phyloP scores from a whole-genome alignment of 805 yeast genomes.

The Metschnikowia picachoensis region DNA sequence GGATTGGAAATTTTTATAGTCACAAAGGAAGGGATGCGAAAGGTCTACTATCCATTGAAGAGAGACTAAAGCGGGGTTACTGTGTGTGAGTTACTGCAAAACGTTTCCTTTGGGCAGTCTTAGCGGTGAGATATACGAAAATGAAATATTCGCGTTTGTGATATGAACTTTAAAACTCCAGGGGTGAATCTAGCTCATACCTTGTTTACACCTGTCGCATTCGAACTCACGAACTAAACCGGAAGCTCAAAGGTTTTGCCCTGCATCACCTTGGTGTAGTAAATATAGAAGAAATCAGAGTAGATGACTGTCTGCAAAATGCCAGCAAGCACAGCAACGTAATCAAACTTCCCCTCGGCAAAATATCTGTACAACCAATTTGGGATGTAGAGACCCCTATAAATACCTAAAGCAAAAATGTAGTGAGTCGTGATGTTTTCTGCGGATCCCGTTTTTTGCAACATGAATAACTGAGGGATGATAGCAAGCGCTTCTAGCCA shows the following conservation, averaged over 20 bases:
- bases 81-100: too few species aligned
- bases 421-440: slow-evolving; percentile 86
- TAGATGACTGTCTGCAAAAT: slow-evolving; percentile 80
- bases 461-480: slow-evolving; percentile 85
- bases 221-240: slow-evolving; percentile 21
- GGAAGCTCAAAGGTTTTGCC: slow-evolving; percentile 78
- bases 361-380: slow-evolving; percentile 91
- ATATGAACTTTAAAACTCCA: too few species aligned
- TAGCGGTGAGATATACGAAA: too few species aligned
- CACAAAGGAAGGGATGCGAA: slow-evolving; percentile 88
- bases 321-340: slow-evolving; percentile 73
- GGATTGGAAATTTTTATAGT: slow-evolving; percentile 87
- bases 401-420: slow-evolving; percentile 87
- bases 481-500: slow-evolving; percentile 95
- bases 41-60: slow-evolving; percentile 80
- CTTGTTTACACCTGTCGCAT: too few species aligned
- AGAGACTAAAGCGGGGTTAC: slow-evolving; percentile 52
- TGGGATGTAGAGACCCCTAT: slow-evolving; percentile 86
- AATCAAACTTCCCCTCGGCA: slow-evolving; percentile 61
- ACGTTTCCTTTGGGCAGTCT: too few species aligned
- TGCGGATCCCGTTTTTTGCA: slow-evolving; percentile 86
- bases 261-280: slow-evolving; percentile 73
- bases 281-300: slow-evolving; percentile 93
- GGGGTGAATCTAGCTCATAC: too few species aligned
- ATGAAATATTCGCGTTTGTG: too few species aligned